Percentiles rank a stretch among this genome's conserved stretches.
phyloP scores from a whole-genome alignment of 23 red algal species.

The Gracilariopsis chorda region DNA sequence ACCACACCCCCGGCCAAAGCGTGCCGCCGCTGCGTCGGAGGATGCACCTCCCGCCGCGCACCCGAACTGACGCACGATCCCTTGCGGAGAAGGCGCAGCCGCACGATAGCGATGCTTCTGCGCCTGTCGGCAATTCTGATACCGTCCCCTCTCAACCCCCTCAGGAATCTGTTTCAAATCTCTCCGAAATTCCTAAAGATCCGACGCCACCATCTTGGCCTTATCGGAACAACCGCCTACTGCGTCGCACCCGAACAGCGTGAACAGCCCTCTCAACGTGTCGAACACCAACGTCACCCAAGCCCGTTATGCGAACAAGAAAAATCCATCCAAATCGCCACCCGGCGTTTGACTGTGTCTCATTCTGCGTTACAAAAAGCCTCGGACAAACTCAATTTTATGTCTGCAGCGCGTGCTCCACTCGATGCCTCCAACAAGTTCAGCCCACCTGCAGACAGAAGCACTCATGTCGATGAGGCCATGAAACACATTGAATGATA shows the following conservation, averaged over 20 bases:
- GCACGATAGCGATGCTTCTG: background rate
- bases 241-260: background rate
- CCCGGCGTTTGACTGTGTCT: background rate
- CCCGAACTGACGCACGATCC: background rate
- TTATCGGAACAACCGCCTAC: background rate
- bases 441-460: background rate
- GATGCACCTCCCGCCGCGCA: background rate
- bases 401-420: background rate
- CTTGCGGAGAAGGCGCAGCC: background rate
- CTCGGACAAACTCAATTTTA: background rate
- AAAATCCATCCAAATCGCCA: background rate
- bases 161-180: background rate
- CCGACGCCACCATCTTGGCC: background rate
- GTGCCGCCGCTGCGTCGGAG: background rate
- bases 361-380: background rate
- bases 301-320: background rate
- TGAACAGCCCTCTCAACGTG: background rate
- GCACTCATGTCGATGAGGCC: background rate
- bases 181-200: background rate
- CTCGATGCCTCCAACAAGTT: background rate
- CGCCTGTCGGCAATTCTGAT: background rate
- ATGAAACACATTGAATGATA: background rate
- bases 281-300: background rate
- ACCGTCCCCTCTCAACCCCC: background rate
- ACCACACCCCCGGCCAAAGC: background rate